These are phyloP conservation scores for Globisporangium barbulae DNA, from an alignment of 352 stramenopile genomes.

Conservation along the genomic window DNA sequence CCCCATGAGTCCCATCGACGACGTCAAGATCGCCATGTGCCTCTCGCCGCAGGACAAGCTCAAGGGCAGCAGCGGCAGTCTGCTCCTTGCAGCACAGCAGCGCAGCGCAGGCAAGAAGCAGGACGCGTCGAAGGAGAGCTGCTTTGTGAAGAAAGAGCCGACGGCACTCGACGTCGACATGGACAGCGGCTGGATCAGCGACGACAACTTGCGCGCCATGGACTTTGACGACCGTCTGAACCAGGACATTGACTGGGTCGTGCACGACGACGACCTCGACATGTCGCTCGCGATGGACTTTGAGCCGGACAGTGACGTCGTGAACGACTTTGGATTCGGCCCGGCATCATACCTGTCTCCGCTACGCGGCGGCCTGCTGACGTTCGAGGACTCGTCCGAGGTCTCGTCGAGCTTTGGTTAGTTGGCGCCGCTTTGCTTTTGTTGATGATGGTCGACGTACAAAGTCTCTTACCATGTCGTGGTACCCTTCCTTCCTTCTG, in stretches of 20 bases:
- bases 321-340: slow-evolving; percentile 69
- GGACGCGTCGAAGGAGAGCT: slow-evolving; percentile 13
- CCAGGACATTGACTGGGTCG: slow-evolving; percentile 83
- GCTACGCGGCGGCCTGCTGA: slow-evolving; percentile 37
- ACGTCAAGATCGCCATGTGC: slow-evolving; percentile 54
- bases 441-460: slow-evolving; percentile 26
- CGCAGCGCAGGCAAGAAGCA: slow-evolving; percentile 27
- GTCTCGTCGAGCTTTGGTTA: slow-evolving; percentile 74
- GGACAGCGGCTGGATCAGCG: slow-evolving; percentile 67
- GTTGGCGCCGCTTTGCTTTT: slow-evolving; percentile 44
- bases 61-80: slow-evolving; percentile 23
- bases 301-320: slow-evolving; percentile 32
- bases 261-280: slow-evolving; percentile 65
- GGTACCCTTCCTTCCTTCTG: slow-evolving; percentile 28
- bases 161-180: slow-evolving; percentile 33
- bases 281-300: slow-evolving; percentile 57
- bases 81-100: slow-evolving; percentile 21
- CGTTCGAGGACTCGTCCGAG: slow-evolving; percentile 29
- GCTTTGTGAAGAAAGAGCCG: slow-evolving; percentile 20
- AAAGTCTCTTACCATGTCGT: slow-evolving; percentile 21
- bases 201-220: slow-evolving; percentile 74
- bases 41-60: slow-evolving; percentile 71
- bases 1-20: slow-evolving; percentile 36
- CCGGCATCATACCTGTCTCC: slow-evolving; percentile 47
- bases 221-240: slow-evolving; percentile 73